Evolutionary conservation across 768 basidiomycete genomes (phyloP), one percentile per base, ranked within the genome.

Genomic region (Clavaria fumosa): DNA sequence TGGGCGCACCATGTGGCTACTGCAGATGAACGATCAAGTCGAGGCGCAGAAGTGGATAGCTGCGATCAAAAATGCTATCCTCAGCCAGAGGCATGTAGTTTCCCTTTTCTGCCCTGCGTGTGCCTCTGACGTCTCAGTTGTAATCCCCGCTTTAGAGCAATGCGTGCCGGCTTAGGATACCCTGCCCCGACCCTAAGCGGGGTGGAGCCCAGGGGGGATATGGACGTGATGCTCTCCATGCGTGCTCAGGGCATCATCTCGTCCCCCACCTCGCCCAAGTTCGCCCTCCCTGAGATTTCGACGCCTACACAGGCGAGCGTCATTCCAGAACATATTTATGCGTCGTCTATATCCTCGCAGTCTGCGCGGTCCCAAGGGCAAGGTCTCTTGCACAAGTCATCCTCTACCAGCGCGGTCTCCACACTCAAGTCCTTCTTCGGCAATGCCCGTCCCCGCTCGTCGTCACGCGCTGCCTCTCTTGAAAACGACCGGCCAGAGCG

Each of bases 161-260:
- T 78, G 19, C 75, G 78, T 15, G 78, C 75, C 6, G 81, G 81
- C 11, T 53, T 84, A 9, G 68, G 70, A 23, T 55, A 62, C 17
- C 56, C 70, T 19, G 50, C 63, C 0, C 57, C 57, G 27, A 56
- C 57, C 15, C 46, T 58, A 3, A 58, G 63, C 15, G 61, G 59
- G 11, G 58, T 67, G 19, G 82, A 82, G 43, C 80, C 79, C 15
- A 65, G 74, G 32, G 82, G 82, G 4, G 82, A 85, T 49, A 70
- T 85, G 61, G 82, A 85, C 50, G 82, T 84, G 33, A 79, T 83
- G 70, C 63, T 85, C 23, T 77, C 78, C 21, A 81, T 85, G 64
- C 75, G 75, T 24, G 63, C 72, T 22, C 78, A 81, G 46, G 73
- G 69, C n/a, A 55, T 74, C 37, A 59, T 64, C 44, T 59, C 61